Evolutionary conservation across 2,329 filamentous ascomycete genomes (phyloP).

Genomic region (Aspergillus fijiensis): DNA sequence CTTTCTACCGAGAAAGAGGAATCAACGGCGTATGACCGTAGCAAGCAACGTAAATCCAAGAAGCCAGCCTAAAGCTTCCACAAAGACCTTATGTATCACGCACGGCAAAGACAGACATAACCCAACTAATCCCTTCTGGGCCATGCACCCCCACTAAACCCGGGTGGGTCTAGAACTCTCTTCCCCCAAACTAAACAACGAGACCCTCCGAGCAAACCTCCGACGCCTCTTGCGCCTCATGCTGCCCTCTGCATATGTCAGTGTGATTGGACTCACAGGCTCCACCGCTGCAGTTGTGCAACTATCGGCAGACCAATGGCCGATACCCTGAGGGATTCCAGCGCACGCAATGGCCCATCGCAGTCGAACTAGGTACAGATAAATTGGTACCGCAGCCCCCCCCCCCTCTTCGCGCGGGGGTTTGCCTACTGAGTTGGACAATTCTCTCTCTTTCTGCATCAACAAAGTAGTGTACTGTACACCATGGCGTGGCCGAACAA

Average conservation of each 20-base stretch:
- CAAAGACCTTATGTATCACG: no score
- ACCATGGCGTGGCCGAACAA: slow-evolving; percentile 27
- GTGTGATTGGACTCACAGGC: slow-evolving; percentile 3
- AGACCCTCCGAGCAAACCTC: slow-evolving; percentile 24
- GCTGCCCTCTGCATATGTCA: background rate
- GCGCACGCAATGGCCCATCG: background rate
- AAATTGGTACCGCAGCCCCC: slow-evolving; percentile 4
- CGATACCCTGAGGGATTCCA: background rate
- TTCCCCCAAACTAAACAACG: background rate
- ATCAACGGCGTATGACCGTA: no score
- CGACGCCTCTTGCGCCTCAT: slow-evolving; percentile 10
- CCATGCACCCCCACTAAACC: background rate
- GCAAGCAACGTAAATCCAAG: no score
- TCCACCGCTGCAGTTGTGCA: background rate
- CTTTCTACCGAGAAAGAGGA: no score
- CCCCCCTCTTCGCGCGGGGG: background rate
- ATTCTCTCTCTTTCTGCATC: no score
- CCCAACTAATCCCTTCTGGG: background rate
- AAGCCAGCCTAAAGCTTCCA: no score
- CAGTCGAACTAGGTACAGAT: background rate
- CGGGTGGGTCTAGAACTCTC: background rate
- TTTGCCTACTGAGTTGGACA: background rate
- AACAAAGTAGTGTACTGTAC: background rate
- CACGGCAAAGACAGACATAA: no score
- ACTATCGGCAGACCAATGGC: background rate